phyloP scores from a whole-genome alignment of 805 yeast species.

The Kodamaea restingae region DNA sequence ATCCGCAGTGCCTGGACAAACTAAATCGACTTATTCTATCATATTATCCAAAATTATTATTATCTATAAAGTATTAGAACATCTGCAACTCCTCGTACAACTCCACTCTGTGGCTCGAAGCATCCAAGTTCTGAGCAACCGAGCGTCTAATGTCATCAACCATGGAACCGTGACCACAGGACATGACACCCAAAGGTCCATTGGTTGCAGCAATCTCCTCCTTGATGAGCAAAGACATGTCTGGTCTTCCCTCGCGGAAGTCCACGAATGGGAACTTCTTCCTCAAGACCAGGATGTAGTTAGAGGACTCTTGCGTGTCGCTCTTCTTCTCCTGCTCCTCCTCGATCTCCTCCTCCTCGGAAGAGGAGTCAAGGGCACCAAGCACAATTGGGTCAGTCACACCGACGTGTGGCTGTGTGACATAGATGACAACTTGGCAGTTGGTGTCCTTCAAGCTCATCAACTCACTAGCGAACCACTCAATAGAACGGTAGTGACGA shows the following conservation, averaged over 20 bases:
- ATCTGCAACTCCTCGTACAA: slow-evolving; percentile 33
- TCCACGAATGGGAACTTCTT: slow-evolving; percentile 33
- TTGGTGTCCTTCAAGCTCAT: slow-evolving; percentile 26
- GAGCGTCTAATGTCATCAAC: slow-evolving; percentile 31
- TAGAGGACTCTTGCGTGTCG: slow-evolving; percentile 9
- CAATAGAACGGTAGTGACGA: slow-evolving; percentile 36
- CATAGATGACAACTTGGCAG: slow-evolving; percentile 38
- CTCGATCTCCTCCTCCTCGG: slow-evolving; percentile 11
- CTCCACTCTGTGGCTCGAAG: slow-evolving; percentile 29
- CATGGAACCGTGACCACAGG: slow-evolving; percentile 48
- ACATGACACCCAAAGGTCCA: slow-evolving; percentile 44
- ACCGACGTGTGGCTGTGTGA: slow-evolving; percentile 31
- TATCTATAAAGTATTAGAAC: slow-evolving; percentile 13
- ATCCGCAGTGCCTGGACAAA: no score
- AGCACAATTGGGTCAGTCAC: slow-evolving; percentile 11
- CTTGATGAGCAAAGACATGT: slow-evolving; percentile 29
- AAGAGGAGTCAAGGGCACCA: slow-evolving; percentile 9
- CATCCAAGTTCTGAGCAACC: slow-evolving; percentile 24
- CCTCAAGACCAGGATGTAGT: slow-evolving; percentile 14
- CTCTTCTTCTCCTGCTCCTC: slow-evolving; percentile 14
- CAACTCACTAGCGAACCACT: slow-evolving; percentile 39
- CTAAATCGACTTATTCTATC: no score
- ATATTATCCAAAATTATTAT: not conserved
- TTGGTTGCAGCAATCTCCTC: slow-evolving; percentile 32
- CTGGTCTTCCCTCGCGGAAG: slow-evolving; percentile 44